phyloP scores from a whole-genome alignment of 78 protist species.

The Speleostelium caveatum region DNA sequence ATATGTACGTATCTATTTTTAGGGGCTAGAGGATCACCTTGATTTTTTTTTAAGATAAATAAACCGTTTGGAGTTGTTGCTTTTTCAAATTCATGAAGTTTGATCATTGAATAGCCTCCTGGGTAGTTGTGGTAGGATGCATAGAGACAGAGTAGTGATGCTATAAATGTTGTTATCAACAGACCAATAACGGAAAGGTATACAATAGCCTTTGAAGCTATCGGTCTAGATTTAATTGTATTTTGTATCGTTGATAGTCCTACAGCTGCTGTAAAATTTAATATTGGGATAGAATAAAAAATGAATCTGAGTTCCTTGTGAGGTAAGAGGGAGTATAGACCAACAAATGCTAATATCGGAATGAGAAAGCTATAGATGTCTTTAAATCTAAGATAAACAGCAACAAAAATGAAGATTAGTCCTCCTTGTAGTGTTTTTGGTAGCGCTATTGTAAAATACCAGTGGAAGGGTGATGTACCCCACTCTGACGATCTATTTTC shows the following conservation, averaged over 20 bases:
- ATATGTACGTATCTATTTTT: conserved; percentile 33
- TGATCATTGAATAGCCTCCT: conserved; percentile 71
- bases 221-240: not conserved
- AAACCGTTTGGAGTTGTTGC: not conserved
- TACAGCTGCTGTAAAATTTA: conserved; percentile 78
- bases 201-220: not conserved
- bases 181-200: too few species aligned
- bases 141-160: not conserved
- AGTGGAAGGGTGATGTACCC: conserved; percentile 89
- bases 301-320: conserved; percentile 96
- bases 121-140: conserved; percentile 75
- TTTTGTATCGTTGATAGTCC: not conserved
- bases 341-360: conserved; percentile 58
- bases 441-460: conserved; percentile 93
- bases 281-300: conserved; percentile 87
- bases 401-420: not conserved
- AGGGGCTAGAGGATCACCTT: not conserved
- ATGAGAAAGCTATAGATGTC: not conserved
- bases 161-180: conserved; percentile 5
- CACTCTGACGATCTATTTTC: conserved; percentile 83
- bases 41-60: not conserved
- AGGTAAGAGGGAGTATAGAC: conserved; percentile 88
- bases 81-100: conserved; percentile 5
- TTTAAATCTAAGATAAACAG: not conserved
- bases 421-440: conserved; percentile 80